A percentile compares a stretch with the other conserved stretches of the same genome.
Evolutionary conservation across 192 early-diverging fungal species (phyloP).

Genomic region (Dimargaris cristalligena): DNA sequence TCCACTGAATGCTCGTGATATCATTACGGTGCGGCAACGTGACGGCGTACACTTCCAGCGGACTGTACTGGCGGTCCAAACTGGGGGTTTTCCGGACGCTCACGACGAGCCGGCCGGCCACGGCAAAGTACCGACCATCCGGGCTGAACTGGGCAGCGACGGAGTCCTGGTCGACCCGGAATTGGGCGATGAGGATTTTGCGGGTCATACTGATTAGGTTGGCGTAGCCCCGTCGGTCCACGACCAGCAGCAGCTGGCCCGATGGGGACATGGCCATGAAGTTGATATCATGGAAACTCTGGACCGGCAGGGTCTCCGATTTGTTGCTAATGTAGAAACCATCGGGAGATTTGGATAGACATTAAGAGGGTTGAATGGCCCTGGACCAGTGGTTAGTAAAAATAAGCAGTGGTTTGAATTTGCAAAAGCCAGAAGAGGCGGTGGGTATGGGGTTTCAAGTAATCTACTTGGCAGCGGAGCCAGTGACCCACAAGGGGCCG

Average conservation of each 20-base stretch:
- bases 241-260: constrained; percentile 68
- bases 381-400: background rate
- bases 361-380: background rate
- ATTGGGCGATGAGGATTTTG: constrained; percentile 69
- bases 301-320: constrained; percentile 80
- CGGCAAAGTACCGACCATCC: constrained; percentile 73
- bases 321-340: constrained; percentile 50
- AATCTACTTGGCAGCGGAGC: background rate
- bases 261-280: constrained; percentile 80
- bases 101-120: constrained; percentile 66
- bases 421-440: background rate
- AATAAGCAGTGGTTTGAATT: background rate
- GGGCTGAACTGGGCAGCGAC: constrained; percentile 82
- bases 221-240: constrained; percentile 87
- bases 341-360: background rate
- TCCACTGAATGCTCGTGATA: constrained; percentile 69
- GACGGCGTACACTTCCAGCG: constrained; percentile 54
- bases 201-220: constrained; percentile 74
- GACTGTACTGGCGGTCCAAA: constrained; percentile 77
- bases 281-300: constrained; percentile 81
- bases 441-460: background rate
- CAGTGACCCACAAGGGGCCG: background rate
- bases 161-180: constrained; percentile 73
- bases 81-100: constrained; percentile 90
- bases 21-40: constrained; percentile 77